A percentile compares a stretch with the other conserved stretches of the same genome.
phyloP scores from a whole-genome alignment of 352 stramenopile genomes.

The Pythium phragmitis region DNA sequence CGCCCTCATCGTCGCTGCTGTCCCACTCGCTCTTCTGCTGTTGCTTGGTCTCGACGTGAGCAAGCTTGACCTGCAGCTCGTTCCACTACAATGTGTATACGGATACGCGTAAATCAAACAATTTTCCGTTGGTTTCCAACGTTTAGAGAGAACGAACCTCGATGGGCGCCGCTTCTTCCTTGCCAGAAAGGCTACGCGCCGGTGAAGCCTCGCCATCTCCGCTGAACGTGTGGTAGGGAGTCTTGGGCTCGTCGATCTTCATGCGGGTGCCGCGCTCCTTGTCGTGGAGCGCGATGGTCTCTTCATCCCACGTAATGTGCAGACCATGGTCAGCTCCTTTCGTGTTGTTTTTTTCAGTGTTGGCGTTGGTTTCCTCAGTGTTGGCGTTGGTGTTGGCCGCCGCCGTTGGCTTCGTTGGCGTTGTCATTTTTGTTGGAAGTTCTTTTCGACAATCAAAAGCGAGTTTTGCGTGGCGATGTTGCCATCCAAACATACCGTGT shows the following conservation, averaged over 20 bases:
- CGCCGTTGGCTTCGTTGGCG: background rate
- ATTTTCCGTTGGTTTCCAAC: background rate
- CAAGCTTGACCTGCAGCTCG: slow-evolving; percentile 68
- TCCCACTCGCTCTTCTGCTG: slow-evolving; percentile 59
- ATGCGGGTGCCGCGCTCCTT: slow-evolving; percentile 89
- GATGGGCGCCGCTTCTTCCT: slow-evolving; percentile 38
- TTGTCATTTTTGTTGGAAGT: background rate
- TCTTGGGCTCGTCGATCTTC: slow-evolving; percentile 94
- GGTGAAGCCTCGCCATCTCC: slow-evolving; percentile 38
- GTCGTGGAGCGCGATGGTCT: slow-evolving; percentile 90
- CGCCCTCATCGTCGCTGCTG: slow-evolving; percentile 45
- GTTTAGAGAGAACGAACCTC: slow-evolving; percentile 29
- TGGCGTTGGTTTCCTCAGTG: background rate
- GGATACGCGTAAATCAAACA: background rate
- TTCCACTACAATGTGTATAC: slow-evolving; percentile 41
- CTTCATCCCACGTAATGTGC: slow-evolving; percentile 90
- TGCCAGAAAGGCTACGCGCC: slow-evolving; percentile 47
- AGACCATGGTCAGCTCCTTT: slow-evolving; percentile 3
- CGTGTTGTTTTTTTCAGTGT: background rate
- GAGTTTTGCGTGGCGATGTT: background rate
- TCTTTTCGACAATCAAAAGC: background rate
- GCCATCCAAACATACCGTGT: background rate
- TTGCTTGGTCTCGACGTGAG: slow-evolving; percentile 32
- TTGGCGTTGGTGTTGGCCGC: background rate
- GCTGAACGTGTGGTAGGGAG: slow-evolving; percentile 86